Evolutionary conservation across 2,329 filamentous ascomycete species (phyloP).

Genomic region (Ceratocystis albifundus): DNA sequence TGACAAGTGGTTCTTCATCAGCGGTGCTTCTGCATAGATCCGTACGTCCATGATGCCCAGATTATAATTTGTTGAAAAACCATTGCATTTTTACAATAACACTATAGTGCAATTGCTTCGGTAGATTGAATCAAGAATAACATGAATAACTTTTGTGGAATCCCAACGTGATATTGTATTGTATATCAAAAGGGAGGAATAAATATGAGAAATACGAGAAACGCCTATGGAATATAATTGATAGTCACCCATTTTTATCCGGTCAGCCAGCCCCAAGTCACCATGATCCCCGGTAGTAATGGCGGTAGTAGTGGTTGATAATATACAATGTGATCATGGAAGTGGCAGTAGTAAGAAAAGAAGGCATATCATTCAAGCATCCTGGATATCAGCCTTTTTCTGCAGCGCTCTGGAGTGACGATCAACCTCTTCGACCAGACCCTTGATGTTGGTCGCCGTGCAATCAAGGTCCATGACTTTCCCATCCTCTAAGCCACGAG

Average conservation of each 20-base stretch:
- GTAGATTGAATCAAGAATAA: constrained; percentile 1
- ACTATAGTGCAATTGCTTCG: constrained; percentile 25
- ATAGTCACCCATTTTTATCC: neutral
- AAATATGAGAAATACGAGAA: neutral
- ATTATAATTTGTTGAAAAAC: constrained; percentile 26
- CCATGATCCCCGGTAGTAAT: neutral
- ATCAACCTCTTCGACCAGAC: constrained; percentile 79
- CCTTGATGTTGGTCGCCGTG: constrained; percentile 70
- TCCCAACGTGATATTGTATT: neutral
- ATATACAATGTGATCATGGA: constrained; percentile 13
- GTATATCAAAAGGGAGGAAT: neutral
- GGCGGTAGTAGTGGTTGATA: neutral
- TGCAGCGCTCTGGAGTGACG: constrained; percentile 73
- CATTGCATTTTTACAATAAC: constrained; percentile 22
- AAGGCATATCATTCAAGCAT: constrained; percentile 28
- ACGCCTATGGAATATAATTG: constrained; percentile 1
- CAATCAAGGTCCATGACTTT: constrained; percentile 78
- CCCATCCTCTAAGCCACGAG: constrained; percentile 61
- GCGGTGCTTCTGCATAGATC: constrained; percentile 71
- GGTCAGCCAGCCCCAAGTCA: neutral
- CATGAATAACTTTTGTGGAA: neutral
- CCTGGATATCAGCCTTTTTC: constrained; percentile 66
- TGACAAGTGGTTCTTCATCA: constrained; percentile 99
- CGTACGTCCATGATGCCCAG: neutral
- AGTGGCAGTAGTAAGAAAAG: neutral